Percentiles rank a stretch among this genome's conserved stretches.
Evolutionary conservation across 345 rosid genomes (phyloP).

Genomic region (Clarkia xantiana): DNA sequence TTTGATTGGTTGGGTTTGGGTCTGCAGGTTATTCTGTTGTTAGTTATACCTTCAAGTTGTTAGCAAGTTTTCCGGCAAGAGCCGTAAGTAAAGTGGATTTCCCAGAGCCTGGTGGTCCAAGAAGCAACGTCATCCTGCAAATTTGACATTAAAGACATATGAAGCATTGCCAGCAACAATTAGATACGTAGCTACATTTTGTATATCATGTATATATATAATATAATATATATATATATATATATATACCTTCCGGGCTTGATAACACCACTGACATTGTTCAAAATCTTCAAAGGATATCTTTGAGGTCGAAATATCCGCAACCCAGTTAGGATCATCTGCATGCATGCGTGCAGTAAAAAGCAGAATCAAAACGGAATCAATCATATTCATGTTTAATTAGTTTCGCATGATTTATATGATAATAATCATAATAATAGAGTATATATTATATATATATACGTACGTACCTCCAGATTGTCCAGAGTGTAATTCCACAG

Average conservation of each 20-base stretch:
- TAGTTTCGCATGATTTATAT: no score
- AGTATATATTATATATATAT: no score
- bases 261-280: slow-evolving; percentile 45
- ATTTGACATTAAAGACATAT: not conserved
- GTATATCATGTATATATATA: not conserved
- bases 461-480: slow-evolving; percentile 36
- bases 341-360: slow-evolving; percentile 9
- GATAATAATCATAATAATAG: no score
- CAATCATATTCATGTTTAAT: no score
- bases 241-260: slow-evolving; percentile 57
- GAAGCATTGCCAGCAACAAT: no score
- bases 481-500: slow-evolving; percentile 54
- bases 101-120: slow-evolving; percentile 95
- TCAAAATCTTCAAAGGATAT: slow-evolving; percentile 36
- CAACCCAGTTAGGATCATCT: slow-evolving; percentile 29
- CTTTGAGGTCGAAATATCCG: slow-evolving; percentile 35
- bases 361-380: not conserved
- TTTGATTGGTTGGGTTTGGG: not conserved
- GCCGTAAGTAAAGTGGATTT: slow-evolving; percentile 73
- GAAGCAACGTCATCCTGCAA: slow-evolving; percentile 75
- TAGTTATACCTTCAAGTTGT: slow-evolving; percentile 33
- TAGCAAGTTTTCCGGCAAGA: slow-evolving; percentile 68
- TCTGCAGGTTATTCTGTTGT: not conserved
- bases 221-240: no score
- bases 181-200: no score